Evolutionary conservation across 345 rosid species (phyloP), one percentile per base, ranked within the genome.

Genomic region (Eucalyptus tenuipes): DNA sequence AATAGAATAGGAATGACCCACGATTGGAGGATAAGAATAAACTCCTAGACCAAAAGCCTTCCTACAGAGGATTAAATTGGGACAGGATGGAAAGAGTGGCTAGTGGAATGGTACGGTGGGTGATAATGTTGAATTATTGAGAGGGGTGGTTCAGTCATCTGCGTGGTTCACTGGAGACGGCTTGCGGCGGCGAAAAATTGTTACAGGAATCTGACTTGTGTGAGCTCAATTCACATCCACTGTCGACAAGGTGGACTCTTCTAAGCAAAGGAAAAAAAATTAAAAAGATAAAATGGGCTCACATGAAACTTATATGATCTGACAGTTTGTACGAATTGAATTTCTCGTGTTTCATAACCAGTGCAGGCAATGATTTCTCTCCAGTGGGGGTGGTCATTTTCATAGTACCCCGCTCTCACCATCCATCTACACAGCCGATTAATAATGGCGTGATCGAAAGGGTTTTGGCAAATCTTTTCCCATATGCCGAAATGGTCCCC

Each of bases 251-350:
- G 25, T 12, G 5, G 82, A 22, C 45, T 75, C 13, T 40, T 75
- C 27, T 13, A 33, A 8, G 12, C 42, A 5, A 40, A 75, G 4
- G 37, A 10, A 33, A 16, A 57, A 9, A 68, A 68, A 31, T 4
- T 2, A 5, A 68, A 68, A 18, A 18, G 7, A 37, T 37, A 20
- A 37, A 20, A 2, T 10, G 0, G 2, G 5, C 7, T 37, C 27
- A 37, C 27, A 2, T 18, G 81, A 71, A 6, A 71, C 27, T 37
- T 24, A 18, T 22, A 10, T 10, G 45, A 37, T 75, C 4, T 2
- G 1, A 75, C 5, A 0, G 29, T 20, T 40, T 13, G 8, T 75
- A 13, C 3, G 47, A 75, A 75, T 25, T 40, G 8, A 0, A 22
- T 75, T 71, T 40, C 27, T 16, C 29, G 22, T 10, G 27, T 40